These are phyloP conservation scores for Kluyveromyces siamensis DNA, from an alignment of 805 yeast species.

Conservation along the genomic window DNA sequence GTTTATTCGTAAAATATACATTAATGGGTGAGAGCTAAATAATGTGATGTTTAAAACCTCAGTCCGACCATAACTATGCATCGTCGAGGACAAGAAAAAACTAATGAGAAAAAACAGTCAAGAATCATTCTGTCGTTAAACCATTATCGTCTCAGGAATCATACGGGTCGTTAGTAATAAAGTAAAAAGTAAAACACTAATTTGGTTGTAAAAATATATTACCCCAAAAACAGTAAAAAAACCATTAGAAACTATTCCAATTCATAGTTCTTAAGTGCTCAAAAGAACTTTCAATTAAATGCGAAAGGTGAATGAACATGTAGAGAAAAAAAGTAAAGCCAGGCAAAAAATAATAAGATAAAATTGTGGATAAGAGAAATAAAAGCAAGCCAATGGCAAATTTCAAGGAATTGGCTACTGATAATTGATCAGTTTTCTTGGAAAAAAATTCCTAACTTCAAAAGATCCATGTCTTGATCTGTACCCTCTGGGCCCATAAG, in stretches of 20 bases:
- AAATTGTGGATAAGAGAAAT: neutral
- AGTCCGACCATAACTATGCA: neutral
- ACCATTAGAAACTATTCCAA: neutral
- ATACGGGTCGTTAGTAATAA: neutral
- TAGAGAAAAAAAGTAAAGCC: neutral
- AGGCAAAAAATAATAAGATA: neutral
- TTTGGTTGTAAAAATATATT: neutral
- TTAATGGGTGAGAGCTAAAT: neutral
- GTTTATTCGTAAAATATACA: neutral
- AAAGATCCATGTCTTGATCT: conserved; percentile 1
- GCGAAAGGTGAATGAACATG: neutral
- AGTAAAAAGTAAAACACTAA: neutral
- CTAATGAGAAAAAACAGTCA: neutral
- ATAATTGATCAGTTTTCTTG: neutral
- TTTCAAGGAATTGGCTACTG: neutral
- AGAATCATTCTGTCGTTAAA: neutral
- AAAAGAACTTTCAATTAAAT: too few species aligned
- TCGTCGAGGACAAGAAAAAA: neutral
- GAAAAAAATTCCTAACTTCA: conserved; percentile 2
- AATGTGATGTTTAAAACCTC: neutral
- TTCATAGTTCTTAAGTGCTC: neutral
- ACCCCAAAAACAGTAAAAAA: neutral
- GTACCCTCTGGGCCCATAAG: conserved; percentile 1
- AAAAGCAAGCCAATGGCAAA: neutral
- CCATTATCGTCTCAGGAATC: neutral